These are phyloP conservation scores for Lactarius hengduanensis DNA, from an alignment of 768 basidiomycete genomes.

Conservation along the genomic window DNA sequence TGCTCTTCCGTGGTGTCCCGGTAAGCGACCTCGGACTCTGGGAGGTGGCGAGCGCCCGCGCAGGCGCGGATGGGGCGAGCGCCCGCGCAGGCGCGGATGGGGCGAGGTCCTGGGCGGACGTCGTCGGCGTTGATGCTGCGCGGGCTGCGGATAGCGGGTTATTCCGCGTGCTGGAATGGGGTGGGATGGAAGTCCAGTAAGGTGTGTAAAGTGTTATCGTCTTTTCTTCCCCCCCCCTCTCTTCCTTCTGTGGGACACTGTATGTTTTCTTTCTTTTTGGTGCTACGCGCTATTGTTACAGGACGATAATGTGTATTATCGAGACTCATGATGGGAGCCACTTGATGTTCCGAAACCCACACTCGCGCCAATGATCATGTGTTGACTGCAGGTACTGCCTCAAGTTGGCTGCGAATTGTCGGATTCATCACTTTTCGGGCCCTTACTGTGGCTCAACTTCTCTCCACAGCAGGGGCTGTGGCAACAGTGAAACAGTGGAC, in stretches of 20 bases:
- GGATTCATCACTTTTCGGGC: too few species aligned
- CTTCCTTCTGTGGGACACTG: not conserved
- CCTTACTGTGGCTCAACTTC: too few species aligned
- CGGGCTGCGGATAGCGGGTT: conserved; percentile 33
- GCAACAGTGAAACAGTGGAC: too few species aligned
- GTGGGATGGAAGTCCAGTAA: conserved; percentile 31
- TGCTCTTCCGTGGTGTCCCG: conserved; percentile 45
- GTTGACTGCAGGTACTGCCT: not conserved
- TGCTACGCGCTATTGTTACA: not conserved
- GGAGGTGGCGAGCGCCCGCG: conserved; percentile 31
- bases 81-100: conserved; percentile 32
- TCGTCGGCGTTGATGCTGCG: conserved; percentile 39
- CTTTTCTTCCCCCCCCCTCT: not conserved
- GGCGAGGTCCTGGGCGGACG: conserved; percentile 33
- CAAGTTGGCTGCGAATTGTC: too few species aligned
- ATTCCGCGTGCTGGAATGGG: conserved; percentile 49
- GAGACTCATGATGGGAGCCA: too few species aligned
- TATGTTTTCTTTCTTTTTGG: not conserved
- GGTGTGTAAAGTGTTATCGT: not conserved
- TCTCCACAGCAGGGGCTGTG: too few species aligned
- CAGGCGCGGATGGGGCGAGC: conserved; percentile 28
- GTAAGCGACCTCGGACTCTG: conserved; percentile 33
- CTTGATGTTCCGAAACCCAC: too few species aligned
- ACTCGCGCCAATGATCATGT: not conserved
- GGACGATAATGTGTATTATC: not conserved